Base-by-base conservation (phyloP, 805 yeast species). In the Barnettozyma sucrosica region DNA sequence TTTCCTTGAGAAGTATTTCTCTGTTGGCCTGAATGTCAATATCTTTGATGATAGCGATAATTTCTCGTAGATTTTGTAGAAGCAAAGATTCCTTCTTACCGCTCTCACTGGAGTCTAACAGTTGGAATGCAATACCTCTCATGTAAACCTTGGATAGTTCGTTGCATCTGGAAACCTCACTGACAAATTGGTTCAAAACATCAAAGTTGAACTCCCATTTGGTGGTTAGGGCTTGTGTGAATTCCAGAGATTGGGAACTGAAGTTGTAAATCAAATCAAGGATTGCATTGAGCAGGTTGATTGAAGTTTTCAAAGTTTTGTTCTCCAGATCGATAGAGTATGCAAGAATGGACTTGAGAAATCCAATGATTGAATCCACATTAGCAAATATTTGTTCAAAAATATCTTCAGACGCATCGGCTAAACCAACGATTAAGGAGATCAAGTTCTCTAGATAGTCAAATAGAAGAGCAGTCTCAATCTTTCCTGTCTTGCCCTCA, bases 391-490 rank as follows among this genome's bases (percentile, higher is more conserved):
- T 53, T 5, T 68, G 65, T 23, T 70, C 68, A 44, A 79, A 72
- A n/a, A 85, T 74, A n/a, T 75, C 80, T 21, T 79, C 82, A 8
- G 84, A 76, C 11, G 82, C 76, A 55, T 81, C 77, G 19, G 83
- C 79, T 42, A 89, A 69, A 1, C 84, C 84, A 18, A 82, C 80
- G 7, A 82, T 64, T 46, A 89, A 71, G 0, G 93, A 82, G 28
- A 88, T 59, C 20, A 89, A 59, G 60, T 88, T 88, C 54, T 89
- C 96, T 4, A 82, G 70, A 57, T 77, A 82, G 54, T 83, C 92
- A 55, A 76, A 77, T 44, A 85, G 64, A 48, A 82, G 59, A 37
- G 73, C 70, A 36, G 67, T 64, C 33, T 76, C 75, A 41, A 75
- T 69, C 36, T 75, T 71, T 10, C 49, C 52, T 16, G 54, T 46